Percentiles rank a stretch among this genome's conserved stretches.
Conservation (phyloP, 805 yeast genomes). For the Starmerella riodocensis region DNA sequence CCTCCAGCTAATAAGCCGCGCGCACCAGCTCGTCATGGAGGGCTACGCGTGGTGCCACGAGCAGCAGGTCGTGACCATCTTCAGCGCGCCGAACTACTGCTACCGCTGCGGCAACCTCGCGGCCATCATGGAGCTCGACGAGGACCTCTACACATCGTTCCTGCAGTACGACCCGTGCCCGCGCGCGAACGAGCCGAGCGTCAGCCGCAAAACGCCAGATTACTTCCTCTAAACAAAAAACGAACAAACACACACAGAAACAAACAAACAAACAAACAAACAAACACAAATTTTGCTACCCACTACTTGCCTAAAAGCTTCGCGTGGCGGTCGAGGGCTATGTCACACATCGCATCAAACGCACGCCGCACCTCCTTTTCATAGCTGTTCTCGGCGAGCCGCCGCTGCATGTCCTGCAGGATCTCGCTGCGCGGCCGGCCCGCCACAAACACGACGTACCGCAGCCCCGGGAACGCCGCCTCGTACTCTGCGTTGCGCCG, state of each 20-base stretch:
- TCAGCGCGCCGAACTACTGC: conserved; percentile 92
- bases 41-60: conserved; percentile 94
- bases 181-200: conserved; percentile 96
- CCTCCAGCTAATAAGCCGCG: conserved; percentile 77
- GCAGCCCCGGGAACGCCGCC: conserved; percentile 48
- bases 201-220: conserved; percentile 92
- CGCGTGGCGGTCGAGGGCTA: conserved; percentile 61
- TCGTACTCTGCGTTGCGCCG: conserved; percentile 54
- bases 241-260: neutral
- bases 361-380: conserved; percentile 50
- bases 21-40: conserved; percentile 96
- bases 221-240: conserved; percentile 45
- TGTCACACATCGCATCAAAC: conserved; percentile 81
- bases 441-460: conserved; percentile 81
- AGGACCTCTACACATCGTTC: conserved; percentile 69
- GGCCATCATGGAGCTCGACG: conserved; percentile 96
- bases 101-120: conserved; percentile 97
- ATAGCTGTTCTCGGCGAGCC: conserved; percentile 47
- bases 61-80: conserved; percentile 85
- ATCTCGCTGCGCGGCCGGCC: conserved; percentile 58
- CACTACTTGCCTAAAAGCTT: neutral
- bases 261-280: neutral
- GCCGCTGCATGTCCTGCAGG: conserved; percentile 45
- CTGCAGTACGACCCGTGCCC: conserved; percentile 92
- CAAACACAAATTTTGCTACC: neutral